Conservation (phyloP, 1,284 basidiomycete species). For the Heterobasidion annosum region DNA sequence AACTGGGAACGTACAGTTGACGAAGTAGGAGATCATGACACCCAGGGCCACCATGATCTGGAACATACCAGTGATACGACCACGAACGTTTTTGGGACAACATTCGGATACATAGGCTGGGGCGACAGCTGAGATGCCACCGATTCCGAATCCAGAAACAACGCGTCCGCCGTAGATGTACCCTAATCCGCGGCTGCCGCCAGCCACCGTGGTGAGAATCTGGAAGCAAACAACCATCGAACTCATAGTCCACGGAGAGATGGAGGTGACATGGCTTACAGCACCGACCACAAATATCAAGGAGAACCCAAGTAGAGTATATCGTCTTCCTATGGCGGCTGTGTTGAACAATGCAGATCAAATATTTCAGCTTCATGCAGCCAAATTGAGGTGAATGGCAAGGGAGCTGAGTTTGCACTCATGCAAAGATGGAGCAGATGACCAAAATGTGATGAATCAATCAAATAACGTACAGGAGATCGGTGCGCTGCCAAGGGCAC, state of each 20-base stretch:
- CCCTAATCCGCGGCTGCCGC: constrained; percentile 41
- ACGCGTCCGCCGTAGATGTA: constrained; percentile 75
- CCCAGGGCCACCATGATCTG: constrained; percentile 76
- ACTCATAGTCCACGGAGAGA: neutral
- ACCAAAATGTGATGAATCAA: neutral
- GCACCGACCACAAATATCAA: constrained; percentile 61
- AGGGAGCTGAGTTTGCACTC: neutral
- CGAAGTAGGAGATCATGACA: constrained; percentile 73
- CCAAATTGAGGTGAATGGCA: neutral
- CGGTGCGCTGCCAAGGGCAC: constrained; percentile 58
- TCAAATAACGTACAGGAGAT: constrained; percentile 38
- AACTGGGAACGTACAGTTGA: constrained; percentile 42
- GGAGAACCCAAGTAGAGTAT: constrained; percentile 48
- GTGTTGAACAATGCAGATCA: neutral
- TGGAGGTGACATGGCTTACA: constrained; percentile 27
- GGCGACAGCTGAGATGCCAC: constrained; percentile 57
- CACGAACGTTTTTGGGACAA: constrained; percentile 66
- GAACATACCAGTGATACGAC: constrained; percentile 68
- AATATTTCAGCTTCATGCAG: neutral
- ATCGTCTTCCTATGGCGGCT: constrained; percentile 49
- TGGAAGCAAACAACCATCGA: constrained; percentile 11
- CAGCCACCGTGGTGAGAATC: constrained; percentile 56
- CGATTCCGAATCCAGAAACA: constrained; percentile 61
- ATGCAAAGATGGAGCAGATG: neutral
- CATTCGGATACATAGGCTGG: constrained; percentile 78